Conservation (phyloP, 441 rosid genomes). For the Pelargonium cotyledonis region DNA sequence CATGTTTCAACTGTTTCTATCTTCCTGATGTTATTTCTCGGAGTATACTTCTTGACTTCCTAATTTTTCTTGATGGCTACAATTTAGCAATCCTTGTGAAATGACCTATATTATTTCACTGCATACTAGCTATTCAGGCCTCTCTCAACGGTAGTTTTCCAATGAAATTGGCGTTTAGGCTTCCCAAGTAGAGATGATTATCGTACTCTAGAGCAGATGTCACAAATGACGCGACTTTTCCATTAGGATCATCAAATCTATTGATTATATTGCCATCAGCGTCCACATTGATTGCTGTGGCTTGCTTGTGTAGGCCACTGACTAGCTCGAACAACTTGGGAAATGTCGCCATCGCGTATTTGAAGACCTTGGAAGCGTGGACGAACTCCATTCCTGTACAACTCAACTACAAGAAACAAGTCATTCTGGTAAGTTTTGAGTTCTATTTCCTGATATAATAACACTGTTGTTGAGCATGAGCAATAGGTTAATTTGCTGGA, state of each 20-base stretch:
- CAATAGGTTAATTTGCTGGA: too few species aligned
- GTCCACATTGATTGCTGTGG: slow-evolving; percentile 36
- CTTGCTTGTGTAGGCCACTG: slow-evolving; percentile 13
- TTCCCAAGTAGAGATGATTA: slow-evolving; percentile 45
- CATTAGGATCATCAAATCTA: slow-evolving; percentile 39
- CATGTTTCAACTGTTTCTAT: too few species aligned
- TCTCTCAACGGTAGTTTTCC: slow-evolving; percentile 36
- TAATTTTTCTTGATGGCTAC: too few species aligned
- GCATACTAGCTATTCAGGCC: not conserved
- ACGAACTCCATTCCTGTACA: slow-evolving; percentile 28
- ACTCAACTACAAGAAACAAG: slow-evolving; percentile 18
- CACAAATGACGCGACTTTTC: slow-evolving; percentile 36
- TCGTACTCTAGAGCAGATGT: slow-evolving; percentile 47
- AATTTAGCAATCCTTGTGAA: too few species aligned
- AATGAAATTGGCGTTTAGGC: slow-evolving; percentile 35
- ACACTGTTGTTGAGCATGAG: too few species aligned
- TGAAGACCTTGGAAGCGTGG: slow-evolving; percentile 33
- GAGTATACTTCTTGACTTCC: too few species aligned
- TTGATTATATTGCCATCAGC: slow-evolving; percentile 32
- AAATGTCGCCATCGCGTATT: slow-evolving; percentile 32
- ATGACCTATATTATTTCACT: too few species aligned
- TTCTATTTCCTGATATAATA: too few species aligned
- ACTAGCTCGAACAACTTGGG: slow-evolving; percentile 19
- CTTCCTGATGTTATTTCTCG: too few species aligned
- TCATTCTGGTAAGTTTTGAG: not conserved